Percentiles rank a stretch among this genome's conserved stretches.
Conservation (phyloP, 1,284 basidiomycete genomes). For the Exobasidium cylindrosporum region DNA sequence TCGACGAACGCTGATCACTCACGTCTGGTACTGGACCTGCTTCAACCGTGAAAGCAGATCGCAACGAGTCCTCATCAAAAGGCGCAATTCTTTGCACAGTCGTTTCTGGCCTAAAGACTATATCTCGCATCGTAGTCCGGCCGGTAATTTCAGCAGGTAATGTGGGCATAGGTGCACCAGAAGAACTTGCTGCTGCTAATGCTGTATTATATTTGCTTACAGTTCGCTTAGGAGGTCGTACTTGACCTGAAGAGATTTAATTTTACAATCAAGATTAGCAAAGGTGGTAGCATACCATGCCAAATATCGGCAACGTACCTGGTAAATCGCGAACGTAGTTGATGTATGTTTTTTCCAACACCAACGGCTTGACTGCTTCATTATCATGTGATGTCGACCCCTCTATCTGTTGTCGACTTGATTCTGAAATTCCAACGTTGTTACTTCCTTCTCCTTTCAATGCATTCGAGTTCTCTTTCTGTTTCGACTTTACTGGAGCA, state of each 20-base stretch:
- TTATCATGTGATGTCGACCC: not conserved
- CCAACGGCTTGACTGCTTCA: not conserved
- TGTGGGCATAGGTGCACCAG: not conserved
- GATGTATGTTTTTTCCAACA: constrained; percentile 16
- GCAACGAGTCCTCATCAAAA: constrained; percentile 17
- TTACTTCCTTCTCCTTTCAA: not conserved
- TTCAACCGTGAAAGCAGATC: constrained; percentile 11
- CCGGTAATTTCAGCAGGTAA: constrained; percentile 2
- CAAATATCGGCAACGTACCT: too few species aligned
- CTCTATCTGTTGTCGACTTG: not conserved
- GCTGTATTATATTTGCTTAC: not conserved
- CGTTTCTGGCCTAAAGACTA: constrained; percentile 21
- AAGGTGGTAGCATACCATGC: too few species aligned
- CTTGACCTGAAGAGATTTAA: constrained; percentile 1
- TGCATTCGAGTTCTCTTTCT: not conserved
- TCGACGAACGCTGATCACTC: too few species aligned
- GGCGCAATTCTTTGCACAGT: constrained; percentile 16
- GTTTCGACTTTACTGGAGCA: not conserved
- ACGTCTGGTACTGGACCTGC: constrained; percentile 2
- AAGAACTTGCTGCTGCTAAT: not conserved
- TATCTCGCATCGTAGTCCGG: constrained; percentile 16
- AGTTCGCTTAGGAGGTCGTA: constrained; percentile 9
- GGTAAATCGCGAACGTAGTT: constrained; percentile 20
- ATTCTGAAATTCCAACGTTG: not conserved
- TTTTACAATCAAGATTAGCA: too few species aligned